phyloP scores from a whole-genome alignment of 192 early-diverging fungal species.

The Chytriomyces sp. region DNA sequence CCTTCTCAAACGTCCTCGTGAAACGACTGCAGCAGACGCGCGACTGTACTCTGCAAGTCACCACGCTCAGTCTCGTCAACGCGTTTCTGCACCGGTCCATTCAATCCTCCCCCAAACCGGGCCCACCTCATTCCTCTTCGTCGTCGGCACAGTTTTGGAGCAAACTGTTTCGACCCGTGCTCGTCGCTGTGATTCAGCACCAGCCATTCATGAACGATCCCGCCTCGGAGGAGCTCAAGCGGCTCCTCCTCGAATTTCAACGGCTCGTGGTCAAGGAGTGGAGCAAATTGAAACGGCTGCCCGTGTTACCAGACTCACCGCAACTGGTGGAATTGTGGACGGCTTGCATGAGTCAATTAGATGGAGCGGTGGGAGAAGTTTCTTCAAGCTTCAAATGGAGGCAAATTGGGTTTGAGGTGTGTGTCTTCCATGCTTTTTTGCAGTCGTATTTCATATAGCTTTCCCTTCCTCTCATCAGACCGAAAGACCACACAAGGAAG shows the following conservation, averaged over 20 bases:
- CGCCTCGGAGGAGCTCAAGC: constrained; percentile 61
- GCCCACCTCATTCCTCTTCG: not conserved
- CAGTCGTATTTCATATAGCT: not conserved
- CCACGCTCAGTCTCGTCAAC: constrained; percentile 65
- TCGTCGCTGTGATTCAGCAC: constrained; percentile 47
- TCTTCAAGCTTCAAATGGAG: constrained; percentile 55
- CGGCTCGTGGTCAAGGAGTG: constrained; percentile 60
- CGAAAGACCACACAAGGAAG: constrained; percentile 62
- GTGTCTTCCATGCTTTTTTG: constrained; percentile 4
- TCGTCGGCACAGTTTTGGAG: not conserved
- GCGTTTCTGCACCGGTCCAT: constrained; percentile 65
- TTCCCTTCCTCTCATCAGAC: constrained; percentile 43
- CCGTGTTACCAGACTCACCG: constrained; percentile 37
- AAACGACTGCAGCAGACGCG: constrained; percentile 55
- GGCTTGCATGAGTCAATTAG: too few species aligned
- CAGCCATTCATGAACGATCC: constrained; percentile 30
- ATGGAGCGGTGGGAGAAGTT: constrained; percentile 44
- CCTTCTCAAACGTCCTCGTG: constrained; percentile 55
- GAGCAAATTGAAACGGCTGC: constrained; percentile 50
- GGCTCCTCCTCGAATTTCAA: constrained; percentile 69
- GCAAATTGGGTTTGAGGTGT: constrained; percentile 68
- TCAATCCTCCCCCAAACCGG: constrained; percentile 24
- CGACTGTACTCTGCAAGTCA: constrained; percentile 66
- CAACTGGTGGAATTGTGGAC: constrained; percentile 67
- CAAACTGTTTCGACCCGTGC: constrained; percentile 44